Evolutionary conservation across 352 stramenopile genomes (phyloP), one percentile per base, ranked within the genome.

Genomic region (Globisporangium viniferum): DNA sequence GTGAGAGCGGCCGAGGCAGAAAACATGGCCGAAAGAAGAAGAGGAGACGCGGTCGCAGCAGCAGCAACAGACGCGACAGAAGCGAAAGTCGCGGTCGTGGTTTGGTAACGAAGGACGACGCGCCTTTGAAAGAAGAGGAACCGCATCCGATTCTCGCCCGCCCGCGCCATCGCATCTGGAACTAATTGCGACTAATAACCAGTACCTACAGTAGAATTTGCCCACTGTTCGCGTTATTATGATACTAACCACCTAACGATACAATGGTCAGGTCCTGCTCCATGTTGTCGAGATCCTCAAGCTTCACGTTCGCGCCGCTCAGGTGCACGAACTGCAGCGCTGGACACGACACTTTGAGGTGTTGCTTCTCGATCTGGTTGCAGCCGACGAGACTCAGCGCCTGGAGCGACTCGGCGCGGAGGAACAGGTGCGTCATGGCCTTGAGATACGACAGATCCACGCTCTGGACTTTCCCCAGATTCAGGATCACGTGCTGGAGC

Each of bases 361-460:
- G 79, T 59, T 73, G 68, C 5, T 59, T 75, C 53, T 64, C 60
- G 3, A 93, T 70, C 49, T 78, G 74, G 6, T 48, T 71, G 59
- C 80, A 88, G 14, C 78, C 80, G n/a, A 67, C 75, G 2, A 93
- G 66, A 22, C 81, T 82, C 18, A 92, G 66, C 20, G 64, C 57
- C 3, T 63, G 69, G 6, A 93, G 69, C 5, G 75, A 73, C 22
- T 69, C 63, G 9, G 81, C 82, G 22, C 74, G 76, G 33, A 93
- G 71, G 55, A 80, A 82, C 57, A 92, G 57, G 35, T 89, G 74
- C 27, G 73, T 84, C 55, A 93, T 68, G 18, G 72, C 75, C 69
- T 83, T 83, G 35, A 92, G 69, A 31, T 82, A 89, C n/a, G 85
- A 90, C 59, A 92, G 64, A 49, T 93, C 76, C 20, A 91, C 66